Percentiles rank a stretch among this genome's conserved stretches.
Evolutionary conservation across 352 stramenopile species (phyloP).

Genomic region (Aphanomyces invadans): DNA sequence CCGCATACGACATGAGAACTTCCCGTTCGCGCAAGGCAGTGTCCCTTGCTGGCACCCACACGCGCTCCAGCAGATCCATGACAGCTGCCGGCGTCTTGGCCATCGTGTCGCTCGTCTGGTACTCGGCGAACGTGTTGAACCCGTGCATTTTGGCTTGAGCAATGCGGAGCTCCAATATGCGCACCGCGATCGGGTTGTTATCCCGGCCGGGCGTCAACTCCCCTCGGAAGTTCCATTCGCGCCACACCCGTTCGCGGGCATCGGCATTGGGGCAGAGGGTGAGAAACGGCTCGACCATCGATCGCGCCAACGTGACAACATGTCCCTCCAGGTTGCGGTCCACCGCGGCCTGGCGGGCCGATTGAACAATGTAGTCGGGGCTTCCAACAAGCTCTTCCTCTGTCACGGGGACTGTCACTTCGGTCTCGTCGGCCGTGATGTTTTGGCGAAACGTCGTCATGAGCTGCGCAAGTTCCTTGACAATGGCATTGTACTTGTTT

Average conservation of each 20-base stretch:
- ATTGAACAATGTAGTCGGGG: constrained; percentile 41
- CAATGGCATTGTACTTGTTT: constrained; percentile 41
- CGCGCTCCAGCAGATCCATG: constrained; percentile 37
- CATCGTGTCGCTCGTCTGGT: constrained; percentile 57
- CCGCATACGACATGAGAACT: constrained; percentile 41
- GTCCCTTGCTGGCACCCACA: constrained; percentile 32
- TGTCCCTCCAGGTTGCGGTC: constrained; percentile 37
- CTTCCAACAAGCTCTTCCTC: constrained; percentile 43
- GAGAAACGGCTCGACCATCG: constrained; percentile 57
- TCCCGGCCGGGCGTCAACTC: constrained; percentile 40
- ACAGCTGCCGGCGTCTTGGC: constrained; percentile 49
- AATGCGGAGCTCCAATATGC: constrained; percentile 54
- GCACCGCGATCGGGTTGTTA: constrained; percentile 42
- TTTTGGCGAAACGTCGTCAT: constrained; percentile 58
- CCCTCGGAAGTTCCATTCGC: constrained; percentile 40
- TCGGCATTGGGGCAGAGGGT: constrained; percentile 37
- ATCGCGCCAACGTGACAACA: constrained; percentile 50
- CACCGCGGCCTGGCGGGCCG: constrained; percentile 39
- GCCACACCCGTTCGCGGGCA: constrained; percentile 42
- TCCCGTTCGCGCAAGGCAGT: constrained; percentile 40
- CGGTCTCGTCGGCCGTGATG: constrained; percentile 53
- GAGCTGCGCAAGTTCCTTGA: constrained; percentile 42
- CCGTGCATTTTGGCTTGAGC: constrained; percentile 41
- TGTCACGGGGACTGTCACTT: constrained; percentile 43
- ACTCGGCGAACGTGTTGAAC: constrained; percentile 49